Percentiles rank a stretch among this genome's conserved stretches.
phyloP scores from a whole-genome alignment of 805 yeast genomes.

The Saturnispora bothae region DNA sequence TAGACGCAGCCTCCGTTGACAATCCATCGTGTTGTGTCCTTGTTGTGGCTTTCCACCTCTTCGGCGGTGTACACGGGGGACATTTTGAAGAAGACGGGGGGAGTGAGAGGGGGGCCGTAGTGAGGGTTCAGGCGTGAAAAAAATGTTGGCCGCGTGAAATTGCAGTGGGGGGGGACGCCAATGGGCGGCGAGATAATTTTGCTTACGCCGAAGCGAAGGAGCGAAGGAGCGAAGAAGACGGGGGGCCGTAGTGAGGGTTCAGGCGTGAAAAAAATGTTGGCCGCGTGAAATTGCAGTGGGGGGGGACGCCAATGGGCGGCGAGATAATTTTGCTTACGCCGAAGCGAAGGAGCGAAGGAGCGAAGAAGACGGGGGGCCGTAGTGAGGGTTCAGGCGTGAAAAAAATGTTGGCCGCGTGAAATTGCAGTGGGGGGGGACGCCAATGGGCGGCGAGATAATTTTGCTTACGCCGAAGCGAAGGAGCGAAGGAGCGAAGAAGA shows the following conservation, averaged over 20 bases:
- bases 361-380: no score
- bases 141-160: neutral
- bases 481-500: no score
- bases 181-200: neutral
- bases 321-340: neutral
- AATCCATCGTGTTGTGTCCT: constrained; percentile 74
- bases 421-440: no score
- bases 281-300: neutral
- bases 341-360: neutral
- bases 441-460: no score
- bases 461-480: no score
- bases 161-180: no score
- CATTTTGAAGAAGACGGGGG: no score
- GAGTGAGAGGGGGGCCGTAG: no score
- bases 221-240: neutral
- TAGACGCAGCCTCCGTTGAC: constrained; percentile 72
- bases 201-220: neutral
- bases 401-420: no score
- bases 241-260: no score
- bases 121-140: neutral
- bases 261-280: neutral
- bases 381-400: no score
- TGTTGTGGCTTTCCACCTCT: constrained; percentile 63
- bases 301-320: constrained; percentile 2
- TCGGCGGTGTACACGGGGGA: constrained; percentile 37